Percentiles rank a stretch among this genome's conserved stretches.
phyloP scores from a whole-genome alignment of 2,329 filamentous ascomycete genomes.

The Ceratocystis albifundus region DNA sequence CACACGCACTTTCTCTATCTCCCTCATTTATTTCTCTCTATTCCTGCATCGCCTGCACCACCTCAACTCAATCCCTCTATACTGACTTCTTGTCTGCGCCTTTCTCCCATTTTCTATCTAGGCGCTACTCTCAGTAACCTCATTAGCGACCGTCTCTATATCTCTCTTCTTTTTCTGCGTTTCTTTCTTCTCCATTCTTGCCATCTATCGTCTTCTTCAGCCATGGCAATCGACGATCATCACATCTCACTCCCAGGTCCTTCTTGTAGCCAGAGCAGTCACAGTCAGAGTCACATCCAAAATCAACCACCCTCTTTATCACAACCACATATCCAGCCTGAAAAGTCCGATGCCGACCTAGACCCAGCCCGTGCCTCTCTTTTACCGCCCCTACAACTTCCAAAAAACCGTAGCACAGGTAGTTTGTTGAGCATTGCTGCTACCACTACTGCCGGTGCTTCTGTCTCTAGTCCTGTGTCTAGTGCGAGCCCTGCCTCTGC shows the following conservation, averaged over 20 bases:
- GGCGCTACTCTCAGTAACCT: too few relatives aligned
- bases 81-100: not conserved
- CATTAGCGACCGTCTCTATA: not conserved
- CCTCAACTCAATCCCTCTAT: constrained; percentile 1
- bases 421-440: constrained; percentile 18
- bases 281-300: not conserved
- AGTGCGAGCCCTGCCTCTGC: not conserved
- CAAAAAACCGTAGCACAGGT: constrained; percentile 22
- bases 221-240: constrained; percentile 8
- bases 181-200: not conserved
- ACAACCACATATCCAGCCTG: constrained; percentile 12
- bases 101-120: not conserved
- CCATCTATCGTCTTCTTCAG: not conserved
- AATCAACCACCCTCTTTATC: not conserved
- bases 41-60: not conserved
- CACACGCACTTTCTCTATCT: not conserved
- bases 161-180: not conserved
- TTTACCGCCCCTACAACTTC: constrained; percentile 11
- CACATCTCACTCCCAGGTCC: not conserved
- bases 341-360: constrained; percentile 2
- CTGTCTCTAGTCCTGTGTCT: not conserved
- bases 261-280: not conserved
- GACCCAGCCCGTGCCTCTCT: constrained; percentile 5
- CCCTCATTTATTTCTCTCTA: constrained; percentile 1
- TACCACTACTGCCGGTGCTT: not conserved